Evolutionary conservation across 306 rosid genomes (phyloP).

Genomic region (Corylus heterophylla): DNA sequence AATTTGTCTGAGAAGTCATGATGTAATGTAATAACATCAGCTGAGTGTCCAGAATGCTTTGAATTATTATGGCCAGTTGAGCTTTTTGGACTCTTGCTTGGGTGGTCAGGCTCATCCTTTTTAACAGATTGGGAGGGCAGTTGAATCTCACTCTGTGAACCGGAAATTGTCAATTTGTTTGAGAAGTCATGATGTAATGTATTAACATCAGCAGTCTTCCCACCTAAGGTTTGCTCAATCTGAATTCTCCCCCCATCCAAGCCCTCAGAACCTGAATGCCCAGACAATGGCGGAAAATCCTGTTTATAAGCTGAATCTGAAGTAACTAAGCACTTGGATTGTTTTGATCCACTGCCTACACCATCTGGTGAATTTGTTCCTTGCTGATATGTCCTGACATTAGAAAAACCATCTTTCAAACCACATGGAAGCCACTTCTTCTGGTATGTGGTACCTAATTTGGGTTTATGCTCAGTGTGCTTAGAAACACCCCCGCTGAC

Average conservation of each 20-base stretch:
- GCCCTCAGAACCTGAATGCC: neutral
- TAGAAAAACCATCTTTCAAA: neutral
- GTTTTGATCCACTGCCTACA: neutral
- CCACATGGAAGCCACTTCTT: neutral
- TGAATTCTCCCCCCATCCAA: conserved; percentile 5
- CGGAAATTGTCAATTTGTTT: neutral
- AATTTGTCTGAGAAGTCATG: conserved; percentile 7
- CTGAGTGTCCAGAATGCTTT: conserved; percentile 19
- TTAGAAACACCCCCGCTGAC: neutral
- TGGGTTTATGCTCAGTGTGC: neutral
- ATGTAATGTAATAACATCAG: neutral
- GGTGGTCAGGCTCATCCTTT: neutral
- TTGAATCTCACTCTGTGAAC: neutral
- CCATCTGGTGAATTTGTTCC: neutral
- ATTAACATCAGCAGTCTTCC: neutral
- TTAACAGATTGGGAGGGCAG: neutral
- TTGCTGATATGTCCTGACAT: neutral
- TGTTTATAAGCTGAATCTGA: neutral
- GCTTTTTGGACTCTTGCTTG: neutral
- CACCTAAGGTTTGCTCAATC: neutral
- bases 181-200: neutral
- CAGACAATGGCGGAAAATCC: conserved; percentile 18
- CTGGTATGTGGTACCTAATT: neutral
- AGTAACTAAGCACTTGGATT: neutral
- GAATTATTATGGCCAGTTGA: neutral